These are phyloP conservation scores for Raddia distichophylla DNA, from an alignment of 176 grass and related monocot species.

Conservation along the genomic window DNA sequence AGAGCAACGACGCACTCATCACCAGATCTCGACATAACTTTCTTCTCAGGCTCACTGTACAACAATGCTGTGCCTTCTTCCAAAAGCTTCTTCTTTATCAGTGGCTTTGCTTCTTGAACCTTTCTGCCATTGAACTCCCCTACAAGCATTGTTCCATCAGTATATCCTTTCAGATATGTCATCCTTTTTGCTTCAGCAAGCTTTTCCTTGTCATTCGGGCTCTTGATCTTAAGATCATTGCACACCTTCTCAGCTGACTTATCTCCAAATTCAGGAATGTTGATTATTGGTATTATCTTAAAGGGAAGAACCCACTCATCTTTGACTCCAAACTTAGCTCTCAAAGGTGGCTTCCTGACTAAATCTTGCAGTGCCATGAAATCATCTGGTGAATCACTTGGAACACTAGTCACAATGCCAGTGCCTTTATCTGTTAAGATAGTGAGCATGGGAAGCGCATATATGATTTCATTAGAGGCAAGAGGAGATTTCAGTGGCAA, in stretches of 20 bases:
- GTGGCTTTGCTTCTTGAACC: slow-evolving; percentile 74
- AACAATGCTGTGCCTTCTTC: slow-evolving; percentile 54
- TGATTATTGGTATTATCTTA: slow-evolving; percentile 63
- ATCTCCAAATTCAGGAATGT: slow-evolving; percentile 81
- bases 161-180: slow-evolving; percentile 80
- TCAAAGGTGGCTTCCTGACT: slow-evolving; percentile 59
- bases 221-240: slow-evolving; percentile 64
- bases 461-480: slow-evolving; percentile 62
- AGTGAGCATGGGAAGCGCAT: slow-evolving; percentile 71
- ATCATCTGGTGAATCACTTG: slow-evolving; percentile 76
- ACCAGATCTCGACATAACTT: slow-evolving; percentile 85
- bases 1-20: slow-evolving; percentile 85
- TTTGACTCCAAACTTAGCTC: slow-evolving; percentile 65
- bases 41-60: slow-evolving; percentile 77
- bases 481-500: slow-evolving; percentile 65
- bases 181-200: slow-evolving; percentile 73
- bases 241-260: slow-evolving; percentile 75
- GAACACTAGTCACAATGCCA: slow-evolving; percentile 71
- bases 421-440: slow-evolving; percentile 73
- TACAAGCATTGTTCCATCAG: slow-evolving; percentile 76
- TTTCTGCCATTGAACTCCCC: slow-evolving; percentile 66
- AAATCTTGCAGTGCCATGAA: slow-evolving; percentile 76
- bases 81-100: slow-evolving; percentile 70
- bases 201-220: slow-evolving; percentile 82
- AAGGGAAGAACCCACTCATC: slow-evolving; percentile 77